phyloP scores from a whole-genome alignment of 352 stramenopile species.

The Aphanomyces astaci region DNA sequence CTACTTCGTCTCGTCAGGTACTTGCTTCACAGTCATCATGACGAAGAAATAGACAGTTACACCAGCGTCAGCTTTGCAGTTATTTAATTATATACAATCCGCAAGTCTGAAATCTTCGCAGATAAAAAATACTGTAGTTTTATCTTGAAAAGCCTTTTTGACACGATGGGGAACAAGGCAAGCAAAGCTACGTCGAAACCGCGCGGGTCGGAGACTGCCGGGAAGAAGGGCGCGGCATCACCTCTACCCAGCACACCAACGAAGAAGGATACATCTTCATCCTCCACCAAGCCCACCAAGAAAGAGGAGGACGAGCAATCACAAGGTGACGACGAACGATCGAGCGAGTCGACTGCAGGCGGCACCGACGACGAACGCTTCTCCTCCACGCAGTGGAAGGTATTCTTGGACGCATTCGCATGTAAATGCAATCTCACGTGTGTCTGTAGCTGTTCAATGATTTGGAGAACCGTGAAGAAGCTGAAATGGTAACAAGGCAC shows the following conservation, averaged over 20 bases:
- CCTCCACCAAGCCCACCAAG: not conserved
- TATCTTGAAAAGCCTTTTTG: not conserved
- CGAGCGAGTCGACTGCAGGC: not conserved
- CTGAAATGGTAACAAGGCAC: conserved; percentile 36
- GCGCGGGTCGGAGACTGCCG: not conserved
- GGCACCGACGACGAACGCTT: not conserved
- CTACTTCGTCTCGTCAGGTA: too few relatives aligned
- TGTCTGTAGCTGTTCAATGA: conserved; percentile 65
- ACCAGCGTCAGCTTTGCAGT: too few relatives aligned
- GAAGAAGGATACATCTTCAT: not conserved
- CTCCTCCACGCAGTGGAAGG: not conserved
- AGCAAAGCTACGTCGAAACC: not conserved
- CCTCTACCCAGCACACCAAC: not conserved
- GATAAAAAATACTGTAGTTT: not conserved
- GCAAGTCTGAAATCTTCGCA: not conserved
- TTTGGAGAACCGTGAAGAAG: conserved; percentile 77
- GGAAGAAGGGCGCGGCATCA: not conserved
- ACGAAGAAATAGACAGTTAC: too few relatives aligned
- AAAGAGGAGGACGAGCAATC: not conserved
- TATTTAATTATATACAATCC: not conserved
- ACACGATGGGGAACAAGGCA: not conserved
- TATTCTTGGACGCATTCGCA: not conserved
- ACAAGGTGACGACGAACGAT: not conserved
- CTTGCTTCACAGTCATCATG: too few relatives aligned
- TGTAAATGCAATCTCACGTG: not conserved